Evolutionary conservation across 2,329 filamentous ascomycete species (phyloP), one percentile per base, ranked within the genome.

Genomic region (Aspergillus sp.): DNA sequence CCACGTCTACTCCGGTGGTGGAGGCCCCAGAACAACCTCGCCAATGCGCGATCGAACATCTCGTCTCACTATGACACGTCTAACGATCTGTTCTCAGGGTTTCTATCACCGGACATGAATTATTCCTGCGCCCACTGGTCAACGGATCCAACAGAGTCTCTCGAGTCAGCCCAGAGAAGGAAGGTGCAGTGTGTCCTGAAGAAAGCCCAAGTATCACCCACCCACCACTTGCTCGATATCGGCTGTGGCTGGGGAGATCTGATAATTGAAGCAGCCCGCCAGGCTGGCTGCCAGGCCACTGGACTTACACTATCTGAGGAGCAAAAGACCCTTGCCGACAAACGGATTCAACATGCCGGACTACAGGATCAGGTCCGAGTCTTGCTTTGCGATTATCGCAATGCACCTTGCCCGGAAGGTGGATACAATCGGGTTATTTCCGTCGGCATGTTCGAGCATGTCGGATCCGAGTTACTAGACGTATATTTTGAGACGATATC

Each of bases 381-480:
- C 1, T 73, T 85, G 52, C 78, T 91, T 0, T 85, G 84, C 75
- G 90, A 92, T 69, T 92, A 92, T 70, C 84, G 90, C 53, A 82
- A 81, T 26, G 75, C 90, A 4, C 80, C 84, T 1, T 70, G 81
- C 0, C 84, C 85, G 0, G 64, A 71, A 16, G 77, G 79, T 49
- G 77, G 74, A 11, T 92, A 86, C 65, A 89, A 92, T 73, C 90
- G 90, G 71, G 80, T 91, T 6, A 81, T 91, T 7, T 90, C 87
- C 4, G 90, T 91, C 59, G 90, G 92, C 70, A 92, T 92, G 90
- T 78, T 91, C 22, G 90, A 92, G 76, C 87, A 87, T 1, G 89
- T 91, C 0, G 89, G 89, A 3, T 78, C 82, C 54, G 86, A 89
- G 68, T 91, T 85, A 65, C 73, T 92, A 32, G 79, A 81, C 20